Conservation (phyloP, 1,139 yeast species). For the Geotrichum candidum region DNA sequence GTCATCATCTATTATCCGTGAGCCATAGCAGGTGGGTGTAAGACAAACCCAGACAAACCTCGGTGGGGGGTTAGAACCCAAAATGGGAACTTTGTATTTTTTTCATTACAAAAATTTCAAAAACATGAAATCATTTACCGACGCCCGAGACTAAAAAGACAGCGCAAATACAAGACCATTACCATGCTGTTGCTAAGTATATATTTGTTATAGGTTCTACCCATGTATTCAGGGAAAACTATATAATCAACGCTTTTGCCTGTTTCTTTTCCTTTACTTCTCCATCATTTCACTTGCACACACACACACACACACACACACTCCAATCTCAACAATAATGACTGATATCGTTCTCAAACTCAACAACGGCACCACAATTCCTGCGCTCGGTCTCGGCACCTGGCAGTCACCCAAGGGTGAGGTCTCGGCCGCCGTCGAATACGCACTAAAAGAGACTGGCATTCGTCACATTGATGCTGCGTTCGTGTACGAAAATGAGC, state of each 20-base stretch:
- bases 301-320: too few relatives aligned
- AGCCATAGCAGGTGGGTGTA: neutral
- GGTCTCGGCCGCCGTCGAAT: slow-evolving; percentile 53
- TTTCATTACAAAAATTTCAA: neutral
- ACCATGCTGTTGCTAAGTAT: too few relatives aligned
- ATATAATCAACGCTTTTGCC: too few relatives aligned
- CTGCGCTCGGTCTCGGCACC: slow-evolving; percentile 74
- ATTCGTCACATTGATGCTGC: slow-evolving; percentile 81
- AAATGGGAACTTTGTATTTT: neutral
- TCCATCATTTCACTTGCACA: too few relatives aligned
- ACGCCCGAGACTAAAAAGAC: too few relatives aligned
- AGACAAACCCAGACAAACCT: neutral
- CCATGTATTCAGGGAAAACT: neutral
- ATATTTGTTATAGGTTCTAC: too few relatives aligned
- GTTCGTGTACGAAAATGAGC: slow-evolving; percentile 60
- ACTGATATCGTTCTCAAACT: slow-evolving; percentile 34
- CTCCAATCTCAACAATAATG: slow-evolving; percentile 17
- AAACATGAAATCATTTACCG: too few relatives aligned
- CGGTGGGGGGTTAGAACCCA: neutral
- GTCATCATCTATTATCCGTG: neutral
- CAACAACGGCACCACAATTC: slow-evolving; percentile 61
- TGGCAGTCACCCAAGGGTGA: slow-evolving; percentile 59
- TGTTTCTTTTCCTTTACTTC: too few relatives aligned
- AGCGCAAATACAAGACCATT: too few relatives aligned
- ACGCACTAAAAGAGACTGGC: slow-evolving; percentile 58